phyloP scores from a whole-genome alignment of 2,329 filamentous ascomycete species.

The Monilinia laxa region DNA sequence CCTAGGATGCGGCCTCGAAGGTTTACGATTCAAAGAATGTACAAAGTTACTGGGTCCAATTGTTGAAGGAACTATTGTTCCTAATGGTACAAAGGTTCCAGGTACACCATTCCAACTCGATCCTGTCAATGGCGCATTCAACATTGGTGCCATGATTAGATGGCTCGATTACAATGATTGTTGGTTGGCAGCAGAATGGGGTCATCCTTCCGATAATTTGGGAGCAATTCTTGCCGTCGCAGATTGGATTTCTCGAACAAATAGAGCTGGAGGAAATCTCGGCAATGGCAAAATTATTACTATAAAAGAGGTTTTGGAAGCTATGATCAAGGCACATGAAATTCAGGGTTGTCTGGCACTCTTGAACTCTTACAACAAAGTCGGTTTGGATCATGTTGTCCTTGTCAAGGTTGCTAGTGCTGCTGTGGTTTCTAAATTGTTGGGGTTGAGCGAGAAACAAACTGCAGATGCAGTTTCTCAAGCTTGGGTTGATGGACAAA shows the following conservation, averaged over 20 bases:
- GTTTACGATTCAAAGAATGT: slow-evolving; percentile 93
- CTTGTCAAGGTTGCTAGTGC: slow-evolving; percentile 96
- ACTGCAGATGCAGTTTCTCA: slow-evolving; percentile 95
- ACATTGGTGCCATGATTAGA: slow-evolving; percentile 97
- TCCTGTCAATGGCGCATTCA: slow-evolving; percentile 94
- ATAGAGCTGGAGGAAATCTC: slow-evolving; percentile 72
- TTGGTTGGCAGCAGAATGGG: slow-evolving; percentile 99
- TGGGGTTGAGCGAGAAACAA: slow-evolving; percentile 84
- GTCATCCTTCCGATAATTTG: slow-evolving; percentile 96
- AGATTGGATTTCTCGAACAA: slow-evolving; percentile 95
- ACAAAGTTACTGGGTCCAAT: slow-evolving; percentile 89
- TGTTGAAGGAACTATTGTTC: slow-evolving; percentile 85
- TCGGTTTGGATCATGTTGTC: slow-evolving; percentile 95
- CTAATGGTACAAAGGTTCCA: slow-evolving; percentile 86
- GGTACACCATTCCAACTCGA: slow-evolving; percentile 94
- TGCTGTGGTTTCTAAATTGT: slow-evolving; percentile 92
- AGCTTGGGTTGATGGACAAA: slow-evolving; percentile 96
- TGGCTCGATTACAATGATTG: slow-evolving; percentile 99
- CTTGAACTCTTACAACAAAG: slow-evolving; percentile 98
- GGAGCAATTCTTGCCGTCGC: slow-evolving; percentile 95
- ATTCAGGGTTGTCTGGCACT: slow-evolving; percentile 96
- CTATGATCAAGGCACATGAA: slow-evolving; percentile 98
- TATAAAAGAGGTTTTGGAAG: slow-evolving; percentile 87
- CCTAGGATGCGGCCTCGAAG: slow-evolving; percentile 93
- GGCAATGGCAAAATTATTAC: slow-evolving; percentile 87